Percentiles rank a stretch among this genome's conserved stretches.
These are phyloP conservation scores for Talaromyces islandicus DNA, from an alignment of 2,329 filamentous ascomycete genomes.

Conservation along the genomic window DNA sequence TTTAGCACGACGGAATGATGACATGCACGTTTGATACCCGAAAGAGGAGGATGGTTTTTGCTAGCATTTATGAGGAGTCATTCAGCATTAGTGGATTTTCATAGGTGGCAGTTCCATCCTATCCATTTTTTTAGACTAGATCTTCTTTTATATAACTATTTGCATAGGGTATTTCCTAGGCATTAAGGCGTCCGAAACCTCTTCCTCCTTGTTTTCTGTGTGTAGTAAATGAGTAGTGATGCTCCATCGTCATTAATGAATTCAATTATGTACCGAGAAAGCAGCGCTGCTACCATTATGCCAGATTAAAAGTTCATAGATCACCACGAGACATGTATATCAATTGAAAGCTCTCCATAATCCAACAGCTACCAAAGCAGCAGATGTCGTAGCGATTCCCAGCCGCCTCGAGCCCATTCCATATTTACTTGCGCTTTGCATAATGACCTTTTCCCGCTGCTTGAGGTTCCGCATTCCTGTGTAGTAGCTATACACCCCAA, in stretches of 20 bases:
- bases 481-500: constrained; percentile 71
- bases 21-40: constrained; percentile 10
- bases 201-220: neutral
- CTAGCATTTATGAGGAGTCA: constrained; percentile 13
- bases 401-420: constrained; percentile 65
- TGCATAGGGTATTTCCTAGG: neutral
- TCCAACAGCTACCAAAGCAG: constrained; percentile 63
- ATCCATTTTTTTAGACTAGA: constrained; percentile 8
- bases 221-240: neutral
- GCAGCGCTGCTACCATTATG: neutral
- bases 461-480: constrained; percentile 68
- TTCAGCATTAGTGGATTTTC: constrained; percentile 8
- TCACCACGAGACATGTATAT: constrained; percentile 13
- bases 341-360: constrained; percentile 61
- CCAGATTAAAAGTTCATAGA: neutral
- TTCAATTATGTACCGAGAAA: neutral
- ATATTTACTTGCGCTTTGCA: constrained; percentile 64
- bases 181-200: neutral
- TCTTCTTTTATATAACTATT: neutral
- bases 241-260: neutral
- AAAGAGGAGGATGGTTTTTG: constrained; percentile 7
- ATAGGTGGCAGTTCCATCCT: constrained; percentile 4
- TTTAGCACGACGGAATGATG: constrained; percentile 9
- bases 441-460: constrained; percentile 55
- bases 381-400: constrained; percentile 63